A percentile compares a stretch with the other conserved stretches of the same genome.
Evolutionary conservation across 2,329 filamentous ascomycete genomes (phyloP).

Genomic region (Sporothrix pseudoabietina): DNA sequence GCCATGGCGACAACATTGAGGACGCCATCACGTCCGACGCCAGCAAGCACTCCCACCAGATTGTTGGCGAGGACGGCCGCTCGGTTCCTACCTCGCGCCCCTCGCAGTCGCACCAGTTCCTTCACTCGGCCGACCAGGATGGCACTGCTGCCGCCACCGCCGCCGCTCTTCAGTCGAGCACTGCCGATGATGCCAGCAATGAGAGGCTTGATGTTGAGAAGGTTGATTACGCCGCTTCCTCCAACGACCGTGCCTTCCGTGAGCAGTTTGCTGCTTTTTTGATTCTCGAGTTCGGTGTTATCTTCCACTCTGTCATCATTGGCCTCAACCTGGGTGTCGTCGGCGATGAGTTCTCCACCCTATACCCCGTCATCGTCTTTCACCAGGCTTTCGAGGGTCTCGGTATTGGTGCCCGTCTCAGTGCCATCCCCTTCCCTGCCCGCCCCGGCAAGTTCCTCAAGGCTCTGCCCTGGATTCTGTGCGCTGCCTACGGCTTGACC

Average conservation of each 20-base stretch:
- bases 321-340: conserved; percentile 75
- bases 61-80: background rate
- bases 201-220: conserved; percentile 72
- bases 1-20: conserved; percentile 51
- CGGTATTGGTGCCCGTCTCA: conserved; percentile 81
- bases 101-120: conserved; percentile 55
- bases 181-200: conserved; percentile 58
- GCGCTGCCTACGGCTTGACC: conserved; percentile 70
- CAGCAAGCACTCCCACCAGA: conserved; percentile 20
- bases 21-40: conserved; percentile 46
- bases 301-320: conserved; percentile 94
- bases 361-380: conserved; percentile 73
- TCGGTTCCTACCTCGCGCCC: background rate
- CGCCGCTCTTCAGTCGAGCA: conserved; percentile 50
- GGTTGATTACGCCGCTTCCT: conserved; percentile 34
- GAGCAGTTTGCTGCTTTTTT: conserved; percentile 62
- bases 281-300: conserved; percentile 92
- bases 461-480: conserved; percentile 77
- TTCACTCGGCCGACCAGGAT: conserved; percentile 74
- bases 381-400: conserved; percentile 96
- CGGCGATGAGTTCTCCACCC: conserved; percentile 56
- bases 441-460: conserved; percentile 67
- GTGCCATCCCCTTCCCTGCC: conserved; percentile 57
- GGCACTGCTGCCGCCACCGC: conserved; percentile 54
- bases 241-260: conserved; percentile 42